Conservation (phyloP, 2,329 filamentous ascomycete genomes). For the Exophiala mesophila region DNA sequence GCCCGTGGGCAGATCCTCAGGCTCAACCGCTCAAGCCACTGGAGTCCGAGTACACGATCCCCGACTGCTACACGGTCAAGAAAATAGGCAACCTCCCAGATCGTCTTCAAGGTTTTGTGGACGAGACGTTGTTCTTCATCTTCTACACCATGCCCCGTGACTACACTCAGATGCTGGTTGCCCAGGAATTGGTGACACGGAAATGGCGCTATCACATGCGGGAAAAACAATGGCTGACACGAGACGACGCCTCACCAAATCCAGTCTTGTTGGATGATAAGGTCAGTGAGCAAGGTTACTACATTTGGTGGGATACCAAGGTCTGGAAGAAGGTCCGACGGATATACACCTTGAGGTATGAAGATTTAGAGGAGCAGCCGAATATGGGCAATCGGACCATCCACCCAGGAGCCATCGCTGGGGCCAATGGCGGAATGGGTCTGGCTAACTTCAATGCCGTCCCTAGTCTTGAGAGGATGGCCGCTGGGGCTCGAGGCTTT, state of each 20-base stretch:
- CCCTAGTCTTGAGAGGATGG: slow-evolving; percentile 25
- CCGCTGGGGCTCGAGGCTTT: slow-evolving; percentile 23
- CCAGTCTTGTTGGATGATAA: slow-evolving; percentile 46
- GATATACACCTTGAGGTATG: slow-evolving; percentile 47
- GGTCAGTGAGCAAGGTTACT: slow-evolving; percentile 47
- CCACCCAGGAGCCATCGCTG: slow-evolving; percentile 17
- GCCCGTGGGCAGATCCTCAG: slow-evolving; percentile 55
- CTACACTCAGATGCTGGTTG: slow-evolving; percentile 61
- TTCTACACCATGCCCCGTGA: slow-evolving; percentile 65
- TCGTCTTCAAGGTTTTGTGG: slow-evolving; percentile 55
- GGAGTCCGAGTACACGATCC: slow-evolving; percentile 60
- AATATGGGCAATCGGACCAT: slow-evolving; percentile 23
- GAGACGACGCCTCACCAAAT: slow-evolving; percentile 40
- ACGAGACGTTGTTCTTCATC: slow-evolving; percentile 64
- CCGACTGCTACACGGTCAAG: slow-evolving; percentile 60
- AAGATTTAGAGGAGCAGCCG: slow-evolving; percentile 43
- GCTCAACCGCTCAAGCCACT: slow-evolving; percentile 49
- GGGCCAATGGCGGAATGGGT: slow-evolving; percentile 18
- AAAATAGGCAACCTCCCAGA: slow-evolving; percentile 59
- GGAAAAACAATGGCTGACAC: slow-evolving; percentile 49
- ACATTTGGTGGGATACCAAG: slow-evolving; percentile 47
- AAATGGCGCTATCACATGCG: slow-evolving; percentile 52
- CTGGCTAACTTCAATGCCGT: slow-evolving; percentile 25
- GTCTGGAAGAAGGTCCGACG: slow-evolving; percentile 49
- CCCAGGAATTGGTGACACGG: slow-evolving; percentile 54